These are phyloP conservation scores for Colletotrichum somersetense DNA, from an alignment of 2,329 filamentous ascomycete genomes.

Conservation along the genomic window DNA sequence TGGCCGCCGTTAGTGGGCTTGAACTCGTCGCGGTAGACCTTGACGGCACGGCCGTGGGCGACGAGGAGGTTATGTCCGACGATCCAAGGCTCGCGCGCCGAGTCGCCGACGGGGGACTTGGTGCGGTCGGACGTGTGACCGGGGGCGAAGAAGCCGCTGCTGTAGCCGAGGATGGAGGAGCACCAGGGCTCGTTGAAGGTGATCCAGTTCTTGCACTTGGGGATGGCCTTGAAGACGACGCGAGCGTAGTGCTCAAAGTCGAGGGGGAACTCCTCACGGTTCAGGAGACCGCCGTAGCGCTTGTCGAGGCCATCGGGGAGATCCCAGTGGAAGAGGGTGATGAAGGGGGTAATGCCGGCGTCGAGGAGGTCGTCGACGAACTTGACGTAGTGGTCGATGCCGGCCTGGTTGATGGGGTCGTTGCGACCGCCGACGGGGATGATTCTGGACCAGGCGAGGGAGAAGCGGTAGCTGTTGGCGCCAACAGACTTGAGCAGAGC, in stretches of 20 bases:
- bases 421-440: conserved; percentile 87
- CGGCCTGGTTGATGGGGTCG: conserved; percentile 83
- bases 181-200: conserved; percentile 95
- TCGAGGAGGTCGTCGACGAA: conserved; percentile 83
- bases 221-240: conserved; percentile 79
- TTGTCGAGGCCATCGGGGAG: conserved; percentile 82
- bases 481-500: conserved; percentile 80
- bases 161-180: conserved; percentile 84
- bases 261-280: conserved; percentile 83
- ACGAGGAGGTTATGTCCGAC: conserved; percentile 85
- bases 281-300: conserved; percentile 84
- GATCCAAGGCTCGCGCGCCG: conserved; percentile 82
- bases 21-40: conserved; percentile 86
- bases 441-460: conserved; percentile 85
- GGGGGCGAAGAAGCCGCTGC: conserved; percentile 81
- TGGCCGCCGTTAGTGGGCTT: conserved; percentile 78
- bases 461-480: conserved; percentile 84
- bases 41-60: conserved; percentile 84
- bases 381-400: conserved; percentile 81
- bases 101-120: conserved; percentile 79
- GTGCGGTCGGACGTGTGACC: conserved; percentile 83
- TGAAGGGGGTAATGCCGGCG: conserved; percentile 82
- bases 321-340: conserved; percentile 92
- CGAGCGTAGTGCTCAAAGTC: conserved; percentile 86
- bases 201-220: conserved; percentile 88